phyloP scores from a whole-genome alignment of 352 stramenopile species.

The Phytophthora multivora region DNA sequence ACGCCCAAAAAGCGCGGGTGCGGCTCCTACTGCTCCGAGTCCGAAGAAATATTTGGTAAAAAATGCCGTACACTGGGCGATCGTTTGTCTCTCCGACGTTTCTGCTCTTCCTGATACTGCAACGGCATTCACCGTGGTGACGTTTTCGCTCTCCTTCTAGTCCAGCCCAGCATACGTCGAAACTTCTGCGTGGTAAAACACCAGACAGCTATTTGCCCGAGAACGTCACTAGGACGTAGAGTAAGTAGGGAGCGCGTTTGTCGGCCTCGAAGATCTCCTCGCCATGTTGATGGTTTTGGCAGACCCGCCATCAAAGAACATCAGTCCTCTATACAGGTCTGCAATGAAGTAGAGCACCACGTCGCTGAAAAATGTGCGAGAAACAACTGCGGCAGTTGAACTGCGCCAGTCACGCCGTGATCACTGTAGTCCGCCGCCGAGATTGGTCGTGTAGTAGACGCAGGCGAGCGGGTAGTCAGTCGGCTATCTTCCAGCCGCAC shows the following conservation, averaged over 20 bases:
- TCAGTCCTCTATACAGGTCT: slow-evolving; percentile 63
- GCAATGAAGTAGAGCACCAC: slow-evolving; percentile 76
- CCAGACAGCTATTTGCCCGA: slow-evolving; percentile 47
- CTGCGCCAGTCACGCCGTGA: slow-evolving; percentile 66
- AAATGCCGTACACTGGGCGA: slow-evolving; percentile 37
- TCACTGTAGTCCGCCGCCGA: slow-evolving; percentile 55
- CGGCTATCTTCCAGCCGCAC: too few relatives aligned
- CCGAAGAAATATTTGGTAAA: slow-evolving; percentile 39
- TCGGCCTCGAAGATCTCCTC: slow-evolving; percentile 47
- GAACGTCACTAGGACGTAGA: slow-evolving; percentile 43
- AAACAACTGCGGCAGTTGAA: slow-evolving; percentile 61
- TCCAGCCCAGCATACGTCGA: slow-evolving; percentile 29
- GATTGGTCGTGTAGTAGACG: too few relatives aligned
- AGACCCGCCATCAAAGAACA: slow-evolving; percentile 62
- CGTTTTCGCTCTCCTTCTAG: slow-evolving; percentile 34
- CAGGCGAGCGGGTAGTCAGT: too few relatives aligned
- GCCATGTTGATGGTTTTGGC: slow-evolving; percentile 34
- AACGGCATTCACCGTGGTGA: background rate
- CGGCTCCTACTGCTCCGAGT: slow-evolving; percentile 67
- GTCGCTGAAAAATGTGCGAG: slow-evolving; percentile 77
- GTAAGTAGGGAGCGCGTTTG: slow-evolving; percentile 74
- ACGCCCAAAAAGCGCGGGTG: slow-evolving; percentile 20
- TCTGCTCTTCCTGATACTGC: background rate
- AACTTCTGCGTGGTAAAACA: slow-evolving; percentile 30
- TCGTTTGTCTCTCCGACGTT: slow-evolving; percentile 38